phyloP scores from a whole-genome alignment of 345 rosid species.

The Carallia pectinifolia region DNA sequence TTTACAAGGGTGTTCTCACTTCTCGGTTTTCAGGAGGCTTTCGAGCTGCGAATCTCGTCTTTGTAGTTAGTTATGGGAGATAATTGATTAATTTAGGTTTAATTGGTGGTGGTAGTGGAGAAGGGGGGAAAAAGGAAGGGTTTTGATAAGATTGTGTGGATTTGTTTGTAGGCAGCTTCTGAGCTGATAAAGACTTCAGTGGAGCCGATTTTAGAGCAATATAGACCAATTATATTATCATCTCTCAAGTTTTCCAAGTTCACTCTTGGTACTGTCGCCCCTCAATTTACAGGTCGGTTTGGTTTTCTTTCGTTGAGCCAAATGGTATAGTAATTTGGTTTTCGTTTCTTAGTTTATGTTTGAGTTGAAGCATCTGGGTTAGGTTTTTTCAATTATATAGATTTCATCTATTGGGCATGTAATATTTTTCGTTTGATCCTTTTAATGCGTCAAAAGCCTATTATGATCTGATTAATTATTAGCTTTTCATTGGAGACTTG shows the following conservation, averaged over 20 bases:
- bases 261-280: conserved; percentile 97
- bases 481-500: neutral
- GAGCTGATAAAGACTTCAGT: conserved; percentile 81
- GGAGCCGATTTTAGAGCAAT: conserved; percentile 91
- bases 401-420: neutral
- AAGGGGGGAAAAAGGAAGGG: too few species aligned
- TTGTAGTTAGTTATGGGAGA: neutral
- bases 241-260: conserved; percentile 92
- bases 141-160: too few species aligned
- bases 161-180: conserved; percentile 78
- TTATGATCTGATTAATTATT: neutral
- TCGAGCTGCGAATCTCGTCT: too few species aligned
- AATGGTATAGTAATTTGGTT: neutral
- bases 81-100: neutral
- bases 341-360: neutral
- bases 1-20: too few species aligned
- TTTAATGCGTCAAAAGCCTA: neutral
- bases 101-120: neutral
- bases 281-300: conserved; percentile 95
- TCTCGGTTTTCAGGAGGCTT: too few species aligned
- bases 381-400: neutral
- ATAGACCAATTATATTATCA: conserved; percentile 83
- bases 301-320: neutral
- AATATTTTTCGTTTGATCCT: neutral
- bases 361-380: neutral